Percentiles rank a stretch among this genome's conserved stretches.
Evolutionary conservation across 163 green algal genomes (phyloP).

Genomic region (Coccomyxa subellipsoidea): DNA sequence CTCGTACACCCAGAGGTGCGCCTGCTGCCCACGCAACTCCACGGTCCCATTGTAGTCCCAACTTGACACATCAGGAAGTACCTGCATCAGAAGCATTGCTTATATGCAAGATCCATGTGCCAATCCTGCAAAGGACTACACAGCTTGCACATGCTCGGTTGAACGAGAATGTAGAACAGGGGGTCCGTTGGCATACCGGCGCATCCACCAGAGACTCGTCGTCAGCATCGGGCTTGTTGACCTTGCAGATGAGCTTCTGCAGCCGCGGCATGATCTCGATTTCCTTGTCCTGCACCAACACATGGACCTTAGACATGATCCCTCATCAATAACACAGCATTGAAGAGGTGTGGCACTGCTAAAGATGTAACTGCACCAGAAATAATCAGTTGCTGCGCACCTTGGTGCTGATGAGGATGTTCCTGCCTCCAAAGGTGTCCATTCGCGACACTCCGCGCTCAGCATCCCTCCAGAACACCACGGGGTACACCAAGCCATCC

Average conservation of each 20-base stretch:
- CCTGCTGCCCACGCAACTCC: constrained; percentile 25
- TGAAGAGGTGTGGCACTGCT: not conserved
- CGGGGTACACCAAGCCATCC: constrained; percentile 30
- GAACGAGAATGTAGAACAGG: not conserved
- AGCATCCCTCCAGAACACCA: constrained; percentile 49
- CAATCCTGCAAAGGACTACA: too few species aligned
- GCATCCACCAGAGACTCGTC: not conserved
- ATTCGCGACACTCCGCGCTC: constrained; percentile 33
- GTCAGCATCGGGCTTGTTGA: not conserved
- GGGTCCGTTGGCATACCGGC: not conserved
- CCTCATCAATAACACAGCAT: too few species aligned
- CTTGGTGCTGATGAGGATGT: constrained; percentile 40
- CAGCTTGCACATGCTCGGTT: too few species aligned
- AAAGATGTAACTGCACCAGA: not conserved
- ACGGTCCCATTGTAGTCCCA: constrained; percentile 46
- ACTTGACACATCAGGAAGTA: constrained; percentile 46
- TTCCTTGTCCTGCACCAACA: constrained; percentile 15
- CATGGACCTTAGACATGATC: too few species aligned
- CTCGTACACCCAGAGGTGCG: constrained; percentile 32
- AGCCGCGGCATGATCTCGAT: constrained; percentile 19
- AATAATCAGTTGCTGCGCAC: not conserved
- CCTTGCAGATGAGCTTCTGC: constrained; percentile 10
- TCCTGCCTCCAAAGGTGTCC: constrained; percentile 49
- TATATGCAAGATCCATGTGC: too few species aligned
- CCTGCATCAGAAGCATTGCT: constrained; percentile 11